Base-by-base conservation (phyloP, 371 early-diverging fungal species). In the Mucor sp. region DNA sequence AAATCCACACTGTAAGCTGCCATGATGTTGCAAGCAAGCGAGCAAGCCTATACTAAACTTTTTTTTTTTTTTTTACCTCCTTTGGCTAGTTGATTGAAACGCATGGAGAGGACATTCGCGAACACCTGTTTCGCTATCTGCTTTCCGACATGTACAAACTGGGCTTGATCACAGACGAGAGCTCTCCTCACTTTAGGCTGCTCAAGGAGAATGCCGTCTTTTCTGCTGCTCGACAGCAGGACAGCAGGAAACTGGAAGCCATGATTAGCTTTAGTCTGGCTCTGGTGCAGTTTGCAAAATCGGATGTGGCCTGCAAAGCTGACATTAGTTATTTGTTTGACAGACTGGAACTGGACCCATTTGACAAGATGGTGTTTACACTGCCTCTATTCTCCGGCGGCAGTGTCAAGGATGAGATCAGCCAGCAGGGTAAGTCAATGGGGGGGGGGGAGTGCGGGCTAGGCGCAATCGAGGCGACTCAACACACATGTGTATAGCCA, bases 61-160 rank as follows among this genome's bases (percentile, higher is more conserved):
- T 25, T 19, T 43, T 28, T 12, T 37, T 25, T n/a, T 7, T 53
- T 25, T 19, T 43, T 28, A n/a, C 53, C 27, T n/a, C n/a, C n/a
- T n/a, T 25, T 25, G 25, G 11, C 27, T 67, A 89, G 89, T 67
- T 87, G 33, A 82, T 87, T 58, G 82, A 83, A 58, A 77, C 82
- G 7, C 80, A 87, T 84, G 89, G 87, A 37, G 81, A 82, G 65
- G 78, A 74, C 47, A 84, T 86, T 47, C 81, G 82, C 41, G 75
- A 86, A 60, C 87, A 87, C 65, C 72, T 89, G 58, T 72, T 88
- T 44, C 77, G 85, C 47, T 81, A 75, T 58, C 69, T 89, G 25
- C 69, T 88, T 23, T 75, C 81, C 60, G 85, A 84, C 50, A 67
- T 68, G 25, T 73, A 71, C 60, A 74, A 75, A 62, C 59, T 70